Conservation (phyloP, 345 rosid genomes). For the Aquilaria malaccensis region DNA sequence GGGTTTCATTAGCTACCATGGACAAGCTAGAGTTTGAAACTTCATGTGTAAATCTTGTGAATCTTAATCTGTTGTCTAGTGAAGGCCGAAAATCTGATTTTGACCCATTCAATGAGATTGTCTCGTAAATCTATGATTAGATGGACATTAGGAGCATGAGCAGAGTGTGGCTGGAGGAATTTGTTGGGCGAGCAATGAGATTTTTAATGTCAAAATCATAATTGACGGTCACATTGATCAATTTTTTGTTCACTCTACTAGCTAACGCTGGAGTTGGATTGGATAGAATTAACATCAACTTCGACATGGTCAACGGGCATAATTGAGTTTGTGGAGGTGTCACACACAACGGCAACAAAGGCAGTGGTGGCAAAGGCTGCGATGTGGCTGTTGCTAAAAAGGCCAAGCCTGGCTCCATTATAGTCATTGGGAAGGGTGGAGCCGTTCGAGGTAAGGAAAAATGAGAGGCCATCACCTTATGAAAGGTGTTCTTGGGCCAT, state of each 20-base stretch:
- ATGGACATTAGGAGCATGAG: not conserved
- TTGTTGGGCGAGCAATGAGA: not conserved
- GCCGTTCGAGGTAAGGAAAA: not conserved
- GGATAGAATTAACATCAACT: not conserved
- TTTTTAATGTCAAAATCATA: not conserved
- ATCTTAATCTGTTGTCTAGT: not conserved
- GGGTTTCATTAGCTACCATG: not conserved
- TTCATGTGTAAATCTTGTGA: slow-evolving; percentile 4
- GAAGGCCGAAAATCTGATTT: not conserved
- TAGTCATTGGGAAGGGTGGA: not conserved
- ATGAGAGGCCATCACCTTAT: not conserved
- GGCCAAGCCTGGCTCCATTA: not conserved
- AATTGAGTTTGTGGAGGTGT: not conserved
- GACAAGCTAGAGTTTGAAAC: not conserved
- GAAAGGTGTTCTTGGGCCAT: not conserved
- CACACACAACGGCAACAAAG: not conserved
- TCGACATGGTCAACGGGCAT: not conserved
- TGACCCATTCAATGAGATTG: not conserved
- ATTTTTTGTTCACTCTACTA: not conserved
- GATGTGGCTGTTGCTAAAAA: not conserved
- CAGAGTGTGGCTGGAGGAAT: not conserved
- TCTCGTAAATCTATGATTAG: not conserved
- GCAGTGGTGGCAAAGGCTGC: not conserved
- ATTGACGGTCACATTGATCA: not conserved
- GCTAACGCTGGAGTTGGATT: not conserved